Evolutionary conservation across 129 eudicot genomes (phyloP).

Genomic region (Artemisia annua): DNA sequence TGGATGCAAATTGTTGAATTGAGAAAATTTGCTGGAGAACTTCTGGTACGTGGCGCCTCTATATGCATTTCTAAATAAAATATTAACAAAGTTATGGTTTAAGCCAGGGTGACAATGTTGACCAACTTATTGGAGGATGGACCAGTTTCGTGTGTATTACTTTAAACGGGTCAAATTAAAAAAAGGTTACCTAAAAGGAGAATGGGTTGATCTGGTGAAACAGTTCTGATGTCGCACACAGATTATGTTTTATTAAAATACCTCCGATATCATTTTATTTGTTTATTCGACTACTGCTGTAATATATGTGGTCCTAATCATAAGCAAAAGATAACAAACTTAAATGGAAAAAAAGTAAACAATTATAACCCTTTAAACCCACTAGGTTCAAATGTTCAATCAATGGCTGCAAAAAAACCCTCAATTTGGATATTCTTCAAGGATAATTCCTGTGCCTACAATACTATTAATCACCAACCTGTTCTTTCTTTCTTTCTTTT

Average conservation of each 20-base stretch:
- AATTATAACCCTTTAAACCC: neutral
- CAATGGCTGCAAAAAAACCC: neutral
- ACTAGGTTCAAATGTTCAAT: neutral
- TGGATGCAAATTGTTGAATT: conserved; percentile 82
- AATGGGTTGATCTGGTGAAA: too few relatives aligned
- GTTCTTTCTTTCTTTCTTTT: too few relatives aligned
- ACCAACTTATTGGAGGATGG: neutral
- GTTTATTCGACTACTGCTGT: too few relatives aligned
- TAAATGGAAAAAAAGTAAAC: neutral
- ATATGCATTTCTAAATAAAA: conserved; percentile 52
- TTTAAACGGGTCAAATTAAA: too few relatives aligned
- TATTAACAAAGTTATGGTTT: neutral
- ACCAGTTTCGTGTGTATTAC: neutral
- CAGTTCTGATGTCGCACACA: too few relatives aligned
- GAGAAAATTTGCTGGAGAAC: conserved; percentile 80
- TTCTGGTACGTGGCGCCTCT: conserved; percentile 70
- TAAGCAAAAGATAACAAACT: conserved; percentile 2
- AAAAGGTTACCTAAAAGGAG: too few relatives aligned
- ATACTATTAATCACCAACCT: neutral
- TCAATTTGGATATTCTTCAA: conserved; percentile 7
- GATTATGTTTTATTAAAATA: too few relatives aligned
- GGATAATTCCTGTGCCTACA: neutral
- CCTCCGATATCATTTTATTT: too few relatives aligned
- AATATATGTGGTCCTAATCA: neutral
- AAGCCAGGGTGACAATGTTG: neutral